A percentile compares a stretch with the other conserved stretches of the same genome.
Conservation (phyloP, 2,329 filamentous ascomycete genomes). For the Trichoderma brevicompactum region DNA sequence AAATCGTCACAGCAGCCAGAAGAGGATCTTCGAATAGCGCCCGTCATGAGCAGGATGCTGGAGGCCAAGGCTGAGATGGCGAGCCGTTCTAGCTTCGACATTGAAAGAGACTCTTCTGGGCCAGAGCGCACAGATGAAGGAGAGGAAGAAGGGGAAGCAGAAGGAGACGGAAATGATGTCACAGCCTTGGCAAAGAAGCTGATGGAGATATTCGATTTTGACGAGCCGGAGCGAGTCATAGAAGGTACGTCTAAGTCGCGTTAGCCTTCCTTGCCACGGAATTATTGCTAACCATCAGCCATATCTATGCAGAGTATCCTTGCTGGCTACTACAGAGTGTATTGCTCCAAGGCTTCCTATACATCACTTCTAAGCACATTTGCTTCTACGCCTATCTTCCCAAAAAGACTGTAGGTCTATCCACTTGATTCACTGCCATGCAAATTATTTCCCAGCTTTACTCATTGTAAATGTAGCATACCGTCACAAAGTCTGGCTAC, state of each 20-base stretch:
- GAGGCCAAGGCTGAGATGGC: constrained; percentile 70
- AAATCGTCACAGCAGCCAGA: constrained; percentile 30
- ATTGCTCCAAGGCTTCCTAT: constrained; percentile 91
- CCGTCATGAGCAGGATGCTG: constrained; percentile 78
- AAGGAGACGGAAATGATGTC: constrained; percentile 46
- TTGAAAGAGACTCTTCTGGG: constrained; percentile 52
- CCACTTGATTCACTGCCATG: neutral
- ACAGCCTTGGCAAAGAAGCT: constrained; percentile 70
- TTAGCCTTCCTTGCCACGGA: constrained; percentile 1
- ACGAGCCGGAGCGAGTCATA: constrained; percentile 80
- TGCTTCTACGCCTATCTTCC: constrained; percentile 98
- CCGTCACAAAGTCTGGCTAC: constrained; percentile 83
- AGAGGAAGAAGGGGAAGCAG: constrained; percentile 33
- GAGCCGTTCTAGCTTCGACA: constrained; percentile 60
- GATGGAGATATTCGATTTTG: constrained; percentile 85
- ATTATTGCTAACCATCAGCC: constrained; percentile 17
- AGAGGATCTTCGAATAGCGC: constrained; percentile 59
- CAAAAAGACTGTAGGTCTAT: constrained; percentile 74
- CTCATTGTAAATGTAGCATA: constrained; percentile 55
- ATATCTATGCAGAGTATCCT: constrained; percentile 70
- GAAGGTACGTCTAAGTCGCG: constrained; percentile 57
- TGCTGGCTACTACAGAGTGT: constrained; percentile 94
- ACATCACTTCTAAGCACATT: constrained; percentile 89
- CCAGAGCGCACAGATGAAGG: constrained; percentile 41
- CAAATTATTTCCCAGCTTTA: neutral